phyloP scores from a whole-genome alignment of 2,329 filamentous ascomycete species.

The Lojkania enalia region DNA sequence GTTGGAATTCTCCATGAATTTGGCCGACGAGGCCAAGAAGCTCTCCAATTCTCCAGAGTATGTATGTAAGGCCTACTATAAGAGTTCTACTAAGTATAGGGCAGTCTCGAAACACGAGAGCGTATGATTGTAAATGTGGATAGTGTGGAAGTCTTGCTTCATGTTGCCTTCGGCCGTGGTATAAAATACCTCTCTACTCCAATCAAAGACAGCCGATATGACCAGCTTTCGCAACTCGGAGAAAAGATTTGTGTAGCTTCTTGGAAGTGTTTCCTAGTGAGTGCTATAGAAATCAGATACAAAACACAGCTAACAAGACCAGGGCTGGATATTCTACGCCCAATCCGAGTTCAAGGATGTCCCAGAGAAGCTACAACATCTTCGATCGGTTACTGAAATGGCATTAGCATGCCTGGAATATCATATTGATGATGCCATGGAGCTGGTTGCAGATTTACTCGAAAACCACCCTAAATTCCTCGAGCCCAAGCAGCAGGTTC shows the following conservation, averaged over 20 bases:
- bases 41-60: slow-evolving; percentile 63
- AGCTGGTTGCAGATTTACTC: slow-evolving; percentile 41
- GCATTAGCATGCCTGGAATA: slow-evolving; percentile 64
- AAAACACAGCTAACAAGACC: no score
- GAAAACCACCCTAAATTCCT: slow-evolving; percentile 43
- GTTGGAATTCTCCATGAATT: slow-evolving; percentile 65
- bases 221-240: slow-evolving; percentile 27
- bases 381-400: slow-evolving; percentile 63
- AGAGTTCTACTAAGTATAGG: background rate
- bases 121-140: slow-evolving; percentile 57
- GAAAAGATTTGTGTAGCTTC: slow-evolving; percentile 40
- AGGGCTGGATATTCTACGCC: slow-evolving; percentile 76
- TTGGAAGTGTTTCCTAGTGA: slow-evolving; percentile 39
- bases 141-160: slow-evolving; percentile 55
- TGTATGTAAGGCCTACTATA: slow-evolving; percentile 5
- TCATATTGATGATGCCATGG: slow-evolving; percentile 52
- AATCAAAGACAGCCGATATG: slow-evolving; percentile 27
- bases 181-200: slow-evolving; percentile 37
- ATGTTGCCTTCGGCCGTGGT: slow-evolving; percentile 43
- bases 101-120: slow-evolving; percentile 53
- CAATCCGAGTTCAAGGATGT: slow-evolving; percentile 65
- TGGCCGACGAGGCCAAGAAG: slow-evolving; percentile 70
- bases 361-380: slow-evolving; percentile 59
- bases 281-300: no score
- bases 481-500: slow-evolving; percentile 33